phyloP scores from a whole-genome alignment of 2,329 filamentous ascomycete species.

The Rutstroemia sp. region DNA sequence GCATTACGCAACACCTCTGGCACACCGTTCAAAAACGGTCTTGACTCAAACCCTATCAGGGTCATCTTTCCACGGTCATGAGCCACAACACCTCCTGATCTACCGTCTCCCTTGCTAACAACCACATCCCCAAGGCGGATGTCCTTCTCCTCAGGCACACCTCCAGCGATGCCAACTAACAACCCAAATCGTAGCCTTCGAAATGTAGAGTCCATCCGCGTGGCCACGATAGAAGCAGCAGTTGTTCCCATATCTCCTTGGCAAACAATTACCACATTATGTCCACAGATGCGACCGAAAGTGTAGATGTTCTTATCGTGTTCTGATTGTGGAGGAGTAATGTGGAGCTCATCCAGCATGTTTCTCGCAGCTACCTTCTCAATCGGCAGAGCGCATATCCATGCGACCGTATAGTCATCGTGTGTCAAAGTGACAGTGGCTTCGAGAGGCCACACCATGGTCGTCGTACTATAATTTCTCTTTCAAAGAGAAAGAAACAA shows the following conservation, averaged over 20 bases:
- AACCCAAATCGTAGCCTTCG: slow-evolving; percentile 31
- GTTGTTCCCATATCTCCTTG: slow-evolving; percentile 28
- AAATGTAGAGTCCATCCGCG: slow-evolving; percentile 28
- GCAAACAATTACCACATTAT: slow-evolving; percentile 31
- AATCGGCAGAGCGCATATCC: neutral
- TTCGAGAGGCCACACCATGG: no score
- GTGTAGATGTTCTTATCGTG: slow-evolving; percentile 16
- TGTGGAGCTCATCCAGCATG: neutral
- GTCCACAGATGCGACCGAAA: slow-evolving; percentile 23
- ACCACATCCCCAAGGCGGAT: slow-evolving; percentile 7
- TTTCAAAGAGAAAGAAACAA: no score
- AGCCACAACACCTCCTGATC: neutral
- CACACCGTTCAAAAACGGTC: neutral
- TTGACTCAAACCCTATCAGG: neutral
- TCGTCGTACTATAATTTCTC: no score
- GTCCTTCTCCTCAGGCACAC: slow-evolving; percentile 15
- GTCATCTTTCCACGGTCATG: neutral
- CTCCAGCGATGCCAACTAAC: slow-evolving; percentile 36
- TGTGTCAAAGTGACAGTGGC: no score
- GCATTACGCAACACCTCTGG: neutral
- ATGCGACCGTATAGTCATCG: neutral
- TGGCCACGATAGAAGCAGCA: slow-evolving; percentile 28
- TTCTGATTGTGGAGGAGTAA: neutral
- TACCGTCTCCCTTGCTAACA: neutral
- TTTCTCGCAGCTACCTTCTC: neutral